phyloP scores from a whole-genome alignment of 768 basidiomycete genomes.

The Lentinula lateritia region DNA sequence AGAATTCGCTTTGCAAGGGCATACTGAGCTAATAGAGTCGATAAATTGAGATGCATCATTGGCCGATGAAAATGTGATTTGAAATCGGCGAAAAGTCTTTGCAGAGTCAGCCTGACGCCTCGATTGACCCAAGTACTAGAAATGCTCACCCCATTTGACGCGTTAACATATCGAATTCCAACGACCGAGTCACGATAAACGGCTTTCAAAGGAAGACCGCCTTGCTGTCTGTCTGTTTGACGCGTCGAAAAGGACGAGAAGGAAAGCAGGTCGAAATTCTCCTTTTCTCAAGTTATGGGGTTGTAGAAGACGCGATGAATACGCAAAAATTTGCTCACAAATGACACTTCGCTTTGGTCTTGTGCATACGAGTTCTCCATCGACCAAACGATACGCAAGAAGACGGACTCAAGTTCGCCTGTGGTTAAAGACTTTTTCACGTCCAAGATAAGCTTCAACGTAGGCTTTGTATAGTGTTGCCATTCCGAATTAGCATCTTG shows the following conservation, averaged over 20 bases:
- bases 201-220: conserved; percentile 68
- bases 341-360: conserved; percentile 52
- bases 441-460: conserved; percentile 59
- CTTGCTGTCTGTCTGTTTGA: conserved; percentile 22
- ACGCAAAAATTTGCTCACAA: conserved; percentile 42
- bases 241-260: conserved; percentile 46
- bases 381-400: conserved; percentile 61
- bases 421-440: conserved; percentile 40
- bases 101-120: background rate
- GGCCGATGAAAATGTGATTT: conserved; percentile 58
- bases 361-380: conserved; percentile 35
- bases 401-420: conserved; percentile 53
- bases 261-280: conserved; percentile 69
- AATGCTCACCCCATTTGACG: conserved; percentile 20
- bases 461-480: conserved; percentile 75
- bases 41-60: conserved; percentile 52
- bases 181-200: conserved; percentile 71
- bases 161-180: conserved; percentile 69
- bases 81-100: conserved; percentile 73
- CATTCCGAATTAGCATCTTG: conserved; percentile 43
- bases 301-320: background rate
- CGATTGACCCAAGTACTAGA: background rate
- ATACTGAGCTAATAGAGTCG: conserved; percentile 56
- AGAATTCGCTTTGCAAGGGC: conserved; percentile 67
- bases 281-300: conserved; percentile 65